Evolutionary conservation across 129 eudicot genomes (phyloP).

Genomic region (Logfia minima): DNA sequence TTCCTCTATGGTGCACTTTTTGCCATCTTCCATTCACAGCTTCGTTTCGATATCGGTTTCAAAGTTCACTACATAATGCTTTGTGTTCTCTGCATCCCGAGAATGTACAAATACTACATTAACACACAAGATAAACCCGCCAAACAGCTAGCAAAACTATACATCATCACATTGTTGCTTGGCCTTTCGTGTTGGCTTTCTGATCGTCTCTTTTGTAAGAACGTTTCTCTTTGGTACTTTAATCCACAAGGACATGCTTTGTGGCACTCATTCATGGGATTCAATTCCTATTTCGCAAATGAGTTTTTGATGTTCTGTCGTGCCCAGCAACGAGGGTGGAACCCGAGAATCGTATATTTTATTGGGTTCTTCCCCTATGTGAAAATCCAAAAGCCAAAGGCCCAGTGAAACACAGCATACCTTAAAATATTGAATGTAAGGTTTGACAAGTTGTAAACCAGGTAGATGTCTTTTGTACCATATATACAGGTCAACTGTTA

Average conservation of each 20-base stretch:
- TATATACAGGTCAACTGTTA: background rate
- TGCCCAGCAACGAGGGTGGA: constrained; percentile 79
- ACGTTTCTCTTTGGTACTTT: constrained; percentile 54
- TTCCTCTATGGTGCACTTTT: constrained; percentile 74
- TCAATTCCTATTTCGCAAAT: constrained; percentile 66
- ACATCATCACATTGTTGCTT: constrained; percentile 42
- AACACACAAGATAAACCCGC: constrained; percentile 57
- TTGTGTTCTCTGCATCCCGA: constrained; percentile 83
- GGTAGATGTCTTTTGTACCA: constrained; percentile 19
- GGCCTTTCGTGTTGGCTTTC: constrained; percentile 65
- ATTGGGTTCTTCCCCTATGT: constrained; percentile 68
- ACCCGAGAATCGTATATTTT: constrained; percentile 55
- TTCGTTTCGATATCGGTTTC: constrained; percentile 56
- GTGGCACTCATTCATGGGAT: constrained; percentile 75
- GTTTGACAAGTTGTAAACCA: background rate
- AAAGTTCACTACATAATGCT: constrained; percentile 63
- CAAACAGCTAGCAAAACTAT: constrained; percentile 62
- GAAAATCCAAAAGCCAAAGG: constrained; percentile 68
- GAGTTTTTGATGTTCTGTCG: constrained; percentile 80
- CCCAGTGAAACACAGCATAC: constrained; percentile 31
- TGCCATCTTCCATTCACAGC: constrained; percentile 62
- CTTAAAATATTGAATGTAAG: constrained; percentile 3
- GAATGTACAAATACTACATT: constrained; percentile 86
- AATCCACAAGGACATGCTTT: constrained; percentile 90
- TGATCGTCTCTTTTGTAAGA: constrained; percentile 59